Conservation (phyloP, 306 rosid species). For the Citrullus colocynthis region DNA sequence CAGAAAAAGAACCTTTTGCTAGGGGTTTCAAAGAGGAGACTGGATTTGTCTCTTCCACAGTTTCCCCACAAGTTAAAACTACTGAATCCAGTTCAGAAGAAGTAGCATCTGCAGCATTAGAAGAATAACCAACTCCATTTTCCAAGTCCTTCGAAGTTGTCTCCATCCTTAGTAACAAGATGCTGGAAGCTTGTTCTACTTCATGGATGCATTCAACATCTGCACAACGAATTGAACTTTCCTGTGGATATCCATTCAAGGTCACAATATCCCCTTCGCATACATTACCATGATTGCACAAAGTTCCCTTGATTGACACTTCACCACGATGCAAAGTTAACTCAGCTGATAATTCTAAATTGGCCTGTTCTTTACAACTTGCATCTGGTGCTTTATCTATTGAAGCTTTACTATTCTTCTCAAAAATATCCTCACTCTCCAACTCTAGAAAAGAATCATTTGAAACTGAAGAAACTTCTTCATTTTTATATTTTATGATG, state of each 20-base stretch:
- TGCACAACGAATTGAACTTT: constrained; percentile 6
- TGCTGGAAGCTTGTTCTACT: not conserved
- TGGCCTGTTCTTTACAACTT: not conserved
- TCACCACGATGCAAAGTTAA: constrained; percentile 11
- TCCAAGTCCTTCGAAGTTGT: constrained; percentile 4
- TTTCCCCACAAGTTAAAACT: constrained; percentile 17
- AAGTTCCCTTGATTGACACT: constrained; percentile 19
- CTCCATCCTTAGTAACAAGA: not conserved
- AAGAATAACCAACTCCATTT: constrained; percentile 4
- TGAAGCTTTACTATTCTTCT: constrained; percentile 16
- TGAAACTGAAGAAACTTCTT: constrained; percentile 4
- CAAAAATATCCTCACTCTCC: constrained; percentile 7
- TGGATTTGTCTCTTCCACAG: constrained; percentile 4
- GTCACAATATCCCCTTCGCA: constrained; percentile 4
- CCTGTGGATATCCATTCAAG: constrained; percentile 10
- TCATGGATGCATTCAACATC: constrained; percentile 4
- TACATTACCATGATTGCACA: constrained; percentile 9
- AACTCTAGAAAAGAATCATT: constrained; percentile 16
- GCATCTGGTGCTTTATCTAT: constrained; percentile 13
- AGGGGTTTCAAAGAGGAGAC: constrained; percentile 14
- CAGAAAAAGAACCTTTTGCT: constrained; percentile 12
- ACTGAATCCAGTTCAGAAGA: constrained; percentile 10
- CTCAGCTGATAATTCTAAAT: constrained; percentile 8
- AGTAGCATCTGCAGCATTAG: constrained; percentile 9
- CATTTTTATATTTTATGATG: constrained; percentile 8